Evolutionary conservation across 2,329 filamentous ascomycete genomes (phyloP).

Genomic region (Colletotrichum australisinense): DNA sequence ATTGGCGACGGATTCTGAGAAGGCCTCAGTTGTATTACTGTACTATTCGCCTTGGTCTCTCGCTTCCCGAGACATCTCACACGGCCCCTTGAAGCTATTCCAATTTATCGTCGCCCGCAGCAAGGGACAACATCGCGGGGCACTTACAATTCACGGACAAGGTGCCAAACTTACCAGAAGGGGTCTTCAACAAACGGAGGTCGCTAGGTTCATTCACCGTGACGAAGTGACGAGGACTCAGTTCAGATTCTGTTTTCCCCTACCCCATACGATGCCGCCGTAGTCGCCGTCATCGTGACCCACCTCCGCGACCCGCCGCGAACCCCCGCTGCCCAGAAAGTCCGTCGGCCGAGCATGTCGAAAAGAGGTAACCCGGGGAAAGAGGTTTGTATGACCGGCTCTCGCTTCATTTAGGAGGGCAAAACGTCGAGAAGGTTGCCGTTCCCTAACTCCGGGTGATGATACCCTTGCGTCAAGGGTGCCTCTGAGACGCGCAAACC

Average conservation of each 20-base stretch:
- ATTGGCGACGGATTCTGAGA: conserved; percentile 1
- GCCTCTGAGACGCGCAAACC: conserved; percentile 23
- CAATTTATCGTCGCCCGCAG: conserved; percentile 22
- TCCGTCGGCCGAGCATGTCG: conserved; percentile 4
- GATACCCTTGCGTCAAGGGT: conserved; percentile 24
- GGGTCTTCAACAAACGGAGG: not conserved
- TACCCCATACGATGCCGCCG: conserved; percentile 9
- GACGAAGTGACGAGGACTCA: not conserved
- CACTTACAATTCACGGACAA: not conserved
- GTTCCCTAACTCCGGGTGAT: conserved; percentile 8
- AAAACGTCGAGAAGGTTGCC: conserved; percentile 13
- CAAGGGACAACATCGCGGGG: conserved; percentile 5
- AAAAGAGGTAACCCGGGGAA: conserved; percentile 3
- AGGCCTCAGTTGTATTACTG: not conserved
- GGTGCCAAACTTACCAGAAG: not conserved
- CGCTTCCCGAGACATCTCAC: conserved; percentile 23
- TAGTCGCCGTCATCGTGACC: conserved; percentile 6
- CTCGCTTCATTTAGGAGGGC: conserved; percentile 4
- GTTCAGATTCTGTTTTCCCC: not conserved
- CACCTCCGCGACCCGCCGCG: not conserved
- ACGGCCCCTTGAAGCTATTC: conserved; percentile 24
- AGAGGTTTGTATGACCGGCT: not conserved
- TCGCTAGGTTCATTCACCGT: not conserved
- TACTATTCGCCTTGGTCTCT: conserved; percentile 10
- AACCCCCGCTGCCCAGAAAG: not conserved